phyloP scores from a whole-genome alignment of 78 protist species.

The Dictyostelium discoideum region DNA sequence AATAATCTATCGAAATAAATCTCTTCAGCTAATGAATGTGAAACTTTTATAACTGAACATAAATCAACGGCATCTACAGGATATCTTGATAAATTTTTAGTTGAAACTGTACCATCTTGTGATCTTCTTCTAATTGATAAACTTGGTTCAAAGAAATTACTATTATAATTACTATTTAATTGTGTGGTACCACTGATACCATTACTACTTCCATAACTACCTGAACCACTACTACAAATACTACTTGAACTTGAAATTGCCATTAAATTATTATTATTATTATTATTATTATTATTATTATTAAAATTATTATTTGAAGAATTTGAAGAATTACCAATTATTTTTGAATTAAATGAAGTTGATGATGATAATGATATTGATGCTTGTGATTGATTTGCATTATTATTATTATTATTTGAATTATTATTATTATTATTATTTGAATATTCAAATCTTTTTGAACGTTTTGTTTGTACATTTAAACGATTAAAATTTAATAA shows the following conservation, averaged over 20 bases:
- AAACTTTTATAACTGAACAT: constrained; percentile 59
- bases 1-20: constrained; percentile 49
- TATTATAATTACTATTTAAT: not conserved
- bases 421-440: not conserved
- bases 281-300: too few relatives aligned
- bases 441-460: not conserved
- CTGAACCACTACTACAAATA: not conserved
- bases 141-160: constrained; percentile 28
- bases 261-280: not conserved
- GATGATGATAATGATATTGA: not conserved
- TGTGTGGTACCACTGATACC: not conserved
- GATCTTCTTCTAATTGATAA: constrained; percentile 49
- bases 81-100: not conserved
- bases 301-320: too few relatives aligned
- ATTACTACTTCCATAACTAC: not conserved
- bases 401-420: not conserved
- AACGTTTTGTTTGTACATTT: not conserved
- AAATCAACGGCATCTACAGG: constrained; percentile 57
- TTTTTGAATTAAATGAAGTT: not conserved
- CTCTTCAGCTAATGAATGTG: constrained; percentile 68
- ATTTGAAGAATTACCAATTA: not conserved
- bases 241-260: not conserved
- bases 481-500: not conserved
- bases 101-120: constrained; percentile 14
- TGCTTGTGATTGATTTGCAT: not conserved